phyloP scores from a whole-genome alignment of 2,329 filamentous ascomycete genomes.

The Apiospora aurea region DNA sequence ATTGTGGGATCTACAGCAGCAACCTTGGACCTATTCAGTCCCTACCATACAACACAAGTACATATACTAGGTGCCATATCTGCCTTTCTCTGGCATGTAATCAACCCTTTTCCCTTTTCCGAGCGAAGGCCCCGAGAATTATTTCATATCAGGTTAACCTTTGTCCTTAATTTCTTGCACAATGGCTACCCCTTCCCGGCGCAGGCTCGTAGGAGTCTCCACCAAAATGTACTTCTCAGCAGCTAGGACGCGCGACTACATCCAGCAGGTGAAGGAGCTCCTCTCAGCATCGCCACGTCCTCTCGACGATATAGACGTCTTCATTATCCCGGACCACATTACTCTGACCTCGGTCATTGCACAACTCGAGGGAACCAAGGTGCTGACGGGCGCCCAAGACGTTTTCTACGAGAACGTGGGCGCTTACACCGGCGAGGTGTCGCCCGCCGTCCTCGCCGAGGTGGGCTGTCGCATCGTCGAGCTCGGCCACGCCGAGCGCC shows the following conservation, averaged over 20 bases:
- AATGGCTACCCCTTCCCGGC: background rate
- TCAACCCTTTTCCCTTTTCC: no score
- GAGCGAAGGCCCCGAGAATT: no score
- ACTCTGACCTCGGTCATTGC: slow-evolving; percentile 63
- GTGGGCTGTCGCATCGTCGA: slow-evolving; percentile 77
- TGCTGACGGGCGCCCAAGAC: slow-evolving; percentile 79
- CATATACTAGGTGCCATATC: no score
- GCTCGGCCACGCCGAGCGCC: slow-evolving; percentile 81
- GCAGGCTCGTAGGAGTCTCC: slow-evolving; percentile 71
- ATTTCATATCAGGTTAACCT: background rate
- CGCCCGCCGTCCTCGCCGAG: slow-evolving; percentile 69
- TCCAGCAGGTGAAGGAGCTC: slow-evolving; percentile 55
- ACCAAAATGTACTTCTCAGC: slow-evolving; percentile 84
- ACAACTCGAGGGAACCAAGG: slow-evolving; percentile 52
- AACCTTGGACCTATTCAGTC: background rate
- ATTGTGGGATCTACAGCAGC: background rate
- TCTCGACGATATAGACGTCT: slow-evolving; percentile 53
- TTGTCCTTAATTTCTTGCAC: background rate
- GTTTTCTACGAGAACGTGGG: slow-evolving; percentile 73
- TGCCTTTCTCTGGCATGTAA: background rate
- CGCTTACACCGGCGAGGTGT: slow-evolving; percentile 81
- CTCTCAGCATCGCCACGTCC: slow-evolving; percentile 43
- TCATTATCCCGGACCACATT: slow-evolving; percentile 80
- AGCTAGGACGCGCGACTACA: slow-evolving; percentile 64
- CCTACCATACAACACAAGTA: background rate